Percentiles rank a stretch among this genome's conserved stretches.
phyloP scores from a whole-genome alignment of 805 yeast species.

The Candida mattraensis region DNA sequence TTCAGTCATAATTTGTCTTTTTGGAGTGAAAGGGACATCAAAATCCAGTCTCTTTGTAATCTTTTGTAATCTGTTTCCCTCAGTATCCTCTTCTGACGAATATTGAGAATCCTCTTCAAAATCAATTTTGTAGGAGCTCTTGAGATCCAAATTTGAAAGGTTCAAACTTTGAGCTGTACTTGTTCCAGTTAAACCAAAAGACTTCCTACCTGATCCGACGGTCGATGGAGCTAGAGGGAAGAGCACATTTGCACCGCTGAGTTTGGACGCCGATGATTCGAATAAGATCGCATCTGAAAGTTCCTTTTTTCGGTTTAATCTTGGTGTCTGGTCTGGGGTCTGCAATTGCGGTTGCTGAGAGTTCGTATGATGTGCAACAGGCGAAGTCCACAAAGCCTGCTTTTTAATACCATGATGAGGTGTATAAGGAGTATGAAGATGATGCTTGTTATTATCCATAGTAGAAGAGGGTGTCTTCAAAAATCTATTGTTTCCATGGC shows the following conservation, averaged over 20 bases:
- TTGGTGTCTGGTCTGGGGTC: slow-evolving; percentile 29
- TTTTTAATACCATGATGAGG: slow-evolving; percentile 22
- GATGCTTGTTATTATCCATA: slow-evolving; percentile 12
- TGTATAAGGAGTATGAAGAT: slow-evolving; percentile 25
- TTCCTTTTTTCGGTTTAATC: slow-evolving; percentile 21
- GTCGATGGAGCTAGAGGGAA: slow-evolving; percentile 34
- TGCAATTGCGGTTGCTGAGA: slow-evolving; percentile 17
- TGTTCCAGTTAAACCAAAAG: slow-evolving; percentile 2
- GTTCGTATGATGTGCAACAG: slow-evolving; percentile 14
- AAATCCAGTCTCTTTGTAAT: slow-evolving; percentile 26
- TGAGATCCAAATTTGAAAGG: slow-evolving; percentile 19
- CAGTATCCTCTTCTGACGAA: slow-evolving; percentile 23
- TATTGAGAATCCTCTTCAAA: slow-evolving; percentile 24
- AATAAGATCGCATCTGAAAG: slow-evolving; percentile 24
- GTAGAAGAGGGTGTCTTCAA: slow-evolving; percentile 24
- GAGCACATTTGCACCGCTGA: slow-evolving; percentile 14
- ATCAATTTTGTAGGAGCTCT: slow-evolving; percentile 21
- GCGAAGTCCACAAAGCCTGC: slow-evolving; percentile 15
- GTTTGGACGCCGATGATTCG: slow-evolving; percentile 9
- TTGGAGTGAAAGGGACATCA: slow-evolving; percentile 37
- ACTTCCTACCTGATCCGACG: slow-evolving; percentile 30
- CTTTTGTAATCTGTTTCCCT: slow-evolving; percentile 11
- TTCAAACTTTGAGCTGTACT: slow-evolving; percentile 9
- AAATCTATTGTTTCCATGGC: slow-evolving; percentile 3
- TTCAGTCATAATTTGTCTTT: slow-evolving; percentile 35